Evolutionary conservation across 1,284 basidiomycete genomes (phyloP).

Genomic region (Fomitopsis schrenkii): DNA sequence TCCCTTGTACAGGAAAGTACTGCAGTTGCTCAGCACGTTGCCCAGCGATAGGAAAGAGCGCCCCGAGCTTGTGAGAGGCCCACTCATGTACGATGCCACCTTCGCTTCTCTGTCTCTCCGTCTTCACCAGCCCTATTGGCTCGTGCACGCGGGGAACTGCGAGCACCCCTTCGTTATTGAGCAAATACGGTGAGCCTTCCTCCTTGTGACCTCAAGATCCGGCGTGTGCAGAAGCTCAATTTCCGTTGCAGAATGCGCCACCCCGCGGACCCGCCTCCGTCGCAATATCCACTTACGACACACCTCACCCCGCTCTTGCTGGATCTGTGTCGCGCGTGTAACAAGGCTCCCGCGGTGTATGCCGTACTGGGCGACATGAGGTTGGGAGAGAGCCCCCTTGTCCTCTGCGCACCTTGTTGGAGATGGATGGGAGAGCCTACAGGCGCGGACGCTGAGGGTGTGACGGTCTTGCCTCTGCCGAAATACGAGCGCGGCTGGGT

Average conservation of each 20-base stretch:
- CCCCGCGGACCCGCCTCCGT: constrained; percentile 41
- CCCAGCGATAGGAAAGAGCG: constrained; percentile 33
- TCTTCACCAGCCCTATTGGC: constrained; percentile 74
- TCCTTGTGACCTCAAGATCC: background rate
- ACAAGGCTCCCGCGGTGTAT: constrained; percentile 62
- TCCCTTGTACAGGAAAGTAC: constrained; percentile 43
- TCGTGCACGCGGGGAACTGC: constrained; percentile 75
- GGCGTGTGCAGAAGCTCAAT: background rate
- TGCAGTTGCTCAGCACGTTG: constrained; percentile 36
- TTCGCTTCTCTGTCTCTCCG: constrained; percentile 54
- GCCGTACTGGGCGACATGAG: constrained; percentile 67
- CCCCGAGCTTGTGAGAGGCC: constrained; percentile 36
- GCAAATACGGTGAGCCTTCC: constrained; percentile 55
- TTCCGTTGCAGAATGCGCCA: constrained; percentile 46
- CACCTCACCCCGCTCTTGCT: constrained; percentile 59
- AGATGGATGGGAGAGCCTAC: constrained; percentile 54
- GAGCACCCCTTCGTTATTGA: constrained; percentile 76
- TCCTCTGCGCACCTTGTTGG: constrained; percentile 73
- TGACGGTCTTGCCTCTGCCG: constrained; percentile 51
- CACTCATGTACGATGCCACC: constrained; percentile 41
- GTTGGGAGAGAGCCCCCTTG: constrained; percentile 71
- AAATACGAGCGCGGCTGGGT: constrained; percentile 36
- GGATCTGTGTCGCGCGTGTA: constrained; percentile 63
- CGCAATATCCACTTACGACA: constrained; percentile 61
- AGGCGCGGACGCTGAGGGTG: constrained; percentile 30